Evolutionary conservation across 148 eudicot species (phyloP).

Genomic region (Persicaria maculosa): DNA sequence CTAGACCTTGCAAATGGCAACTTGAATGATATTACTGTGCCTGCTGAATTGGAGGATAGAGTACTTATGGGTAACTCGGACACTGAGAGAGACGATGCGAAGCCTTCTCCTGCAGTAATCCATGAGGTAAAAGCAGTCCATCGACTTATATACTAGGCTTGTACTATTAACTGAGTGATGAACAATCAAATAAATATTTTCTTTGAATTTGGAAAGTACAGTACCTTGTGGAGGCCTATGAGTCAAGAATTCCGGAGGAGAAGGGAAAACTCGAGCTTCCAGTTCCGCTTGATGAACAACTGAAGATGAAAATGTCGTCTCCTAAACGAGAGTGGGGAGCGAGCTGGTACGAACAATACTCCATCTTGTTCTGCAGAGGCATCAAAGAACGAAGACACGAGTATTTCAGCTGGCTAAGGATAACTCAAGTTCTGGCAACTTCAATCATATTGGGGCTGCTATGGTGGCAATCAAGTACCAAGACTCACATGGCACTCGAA

Average conservation of each 20-base stretch:
- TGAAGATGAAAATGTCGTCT: constrained; percentile 31
- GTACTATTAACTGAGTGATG: too few relatives aligned
- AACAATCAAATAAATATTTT: neutral
- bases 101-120: constrained; percentile 65
- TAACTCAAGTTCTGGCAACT: constrained; percentile 82
- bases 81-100: constrained; percentile 42
- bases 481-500: constrained; percentile 1
- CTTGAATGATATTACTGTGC: constrained; percentile 66
- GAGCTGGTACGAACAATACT: constrained; percentile 82
- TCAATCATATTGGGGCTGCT: constrained; percentile 80
- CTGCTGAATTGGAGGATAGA: constrained; percentile 73
- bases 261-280: constrained; percentile 60
- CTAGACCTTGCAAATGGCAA: constrained; percentile 93
- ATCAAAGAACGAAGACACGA: constrained; percentile 85
- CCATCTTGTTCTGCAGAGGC: constrained; percentile 69
- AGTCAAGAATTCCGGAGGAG: constrained; percentile 52
- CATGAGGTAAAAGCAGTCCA: constrained; percentile 44
- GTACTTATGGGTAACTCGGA: constrained; percentile 54
- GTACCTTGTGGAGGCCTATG: constrained; percentile 90
- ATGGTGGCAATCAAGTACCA: constrained; percentile 80
- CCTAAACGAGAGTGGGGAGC: constrained; percentile 85
- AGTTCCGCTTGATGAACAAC: constrained; percentile 48
- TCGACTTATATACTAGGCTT: too few relatives aligned
- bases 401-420: constrained; percentile 91
- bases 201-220: constrained; percentile 17